Conservation (phyloP, 257 asterid species). For the Sherardia arvensis region DNA sequence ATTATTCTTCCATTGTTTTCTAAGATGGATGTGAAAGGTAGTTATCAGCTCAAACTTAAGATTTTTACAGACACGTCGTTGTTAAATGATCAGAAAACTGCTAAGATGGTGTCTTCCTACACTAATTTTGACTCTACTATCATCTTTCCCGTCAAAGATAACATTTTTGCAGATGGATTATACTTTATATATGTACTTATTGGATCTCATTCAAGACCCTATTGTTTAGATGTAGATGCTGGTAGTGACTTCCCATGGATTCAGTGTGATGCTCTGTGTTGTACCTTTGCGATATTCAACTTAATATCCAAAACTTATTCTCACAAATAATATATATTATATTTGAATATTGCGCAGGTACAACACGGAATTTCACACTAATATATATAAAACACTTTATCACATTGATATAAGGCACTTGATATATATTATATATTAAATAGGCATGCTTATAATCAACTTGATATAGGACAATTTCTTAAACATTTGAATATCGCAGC, state of each 20-base stretch:
- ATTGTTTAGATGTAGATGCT: conserved; percentile 65
- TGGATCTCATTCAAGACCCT: conserved; percentile 75
- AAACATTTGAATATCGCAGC: too few relatives aligned
- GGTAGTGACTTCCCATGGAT: conserved; percentile 85
- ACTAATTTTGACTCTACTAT: conserved; percentile 31
- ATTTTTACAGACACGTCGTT: conserved; percentile 5
- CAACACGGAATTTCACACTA: too few relatives aligned
- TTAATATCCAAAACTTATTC: too few relatives aligned
- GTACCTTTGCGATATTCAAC: conserved; percentile 71
- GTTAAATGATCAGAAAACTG: conserved; percentile 12
- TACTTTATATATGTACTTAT: conserved; percentile 49
- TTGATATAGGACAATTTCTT: too few relatives aligned
- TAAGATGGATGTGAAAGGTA: conserved; percentile 26
- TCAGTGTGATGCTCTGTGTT: conserved; percentile 87
- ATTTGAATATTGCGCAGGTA: too few relatives aligned
- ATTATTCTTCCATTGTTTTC: conserved; percentile 49
- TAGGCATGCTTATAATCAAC: too few relatives aligned
- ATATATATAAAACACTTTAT: too few relatives aligned
- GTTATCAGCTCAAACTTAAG: conserved; percentile 38
- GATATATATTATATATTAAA: too few relatives aligned
- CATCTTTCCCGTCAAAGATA: conserved; percentile 46
- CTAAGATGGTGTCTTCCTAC: conserved; percentile 16
- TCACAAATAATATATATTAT: too few relatives aligned
- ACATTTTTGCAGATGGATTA: conserved; percentile 51
- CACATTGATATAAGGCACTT: too few relatives aligned